These are phyloP conservation scores for Starmerella geochares DNA, from an alignment of 805 yeast genomes.

Conservation along the genomic window DNA sequence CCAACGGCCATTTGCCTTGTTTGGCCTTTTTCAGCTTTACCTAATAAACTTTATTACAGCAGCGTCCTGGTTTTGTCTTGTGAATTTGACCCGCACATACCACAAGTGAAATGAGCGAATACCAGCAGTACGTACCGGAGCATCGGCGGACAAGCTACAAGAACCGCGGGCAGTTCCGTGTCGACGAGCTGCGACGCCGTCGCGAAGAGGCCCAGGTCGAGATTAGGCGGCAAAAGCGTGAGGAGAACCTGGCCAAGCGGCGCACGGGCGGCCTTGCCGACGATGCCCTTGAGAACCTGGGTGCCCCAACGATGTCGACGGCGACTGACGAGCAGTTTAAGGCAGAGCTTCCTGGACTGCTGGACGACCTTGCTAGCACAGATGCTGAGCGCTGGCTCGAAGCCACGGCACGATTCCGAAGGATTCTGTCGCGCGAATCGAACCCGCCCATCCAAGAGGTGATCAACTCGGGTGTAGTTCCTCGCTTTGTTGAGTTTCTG, in stretches of 20 bases:
- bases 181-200: conserved; percentile 94
- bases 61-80: conserved; percentile 8
- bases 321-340: conserved; percentile 24
- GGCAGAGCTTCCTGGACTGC: conserved; percentile 64
- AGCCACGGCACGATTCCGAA: conserved; percentile 89
- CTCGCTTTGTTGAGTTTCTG: conserved; percentile 81
- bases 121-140: conserved; percentile 77
- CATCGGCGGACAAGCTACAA: conserved; percentile 94
- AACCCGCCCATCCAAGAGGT: conserved; percentile 94
- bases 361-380: conserved; percentile 59
- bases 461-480: conserved; percentile 86
- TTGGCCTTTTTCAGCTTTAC: conserved; percentile 8
- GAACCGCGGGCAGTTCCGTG: conserved; percentile 84
- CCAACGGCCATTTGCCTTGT: conserved; percentile 1
- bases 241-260: conserved; percentile 87
- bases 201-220: conserved; percentile 96
- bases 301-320: conserved; percentile 35
- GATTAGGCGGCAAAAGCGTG: conserved; percentile 90
- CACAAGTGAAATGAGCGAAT: conserved; percentile 18
- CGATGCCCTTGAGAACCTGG: conserved; percentile 27
- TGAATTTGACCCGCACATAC: neutral
- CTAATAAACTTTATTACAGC: conserved; percentile 1
- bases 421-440: conserved; percentile 82
- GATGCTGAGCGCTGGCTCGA: conserved; percentile 71
- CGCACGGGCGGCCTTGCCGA: conserved; percentile 49